Percentiles rank a stretch among this genome's conserved stretches.
phyloP scores from a whole-genome alignment of 257 asterid species.

The Thymus quinquecostatus region DNA sequence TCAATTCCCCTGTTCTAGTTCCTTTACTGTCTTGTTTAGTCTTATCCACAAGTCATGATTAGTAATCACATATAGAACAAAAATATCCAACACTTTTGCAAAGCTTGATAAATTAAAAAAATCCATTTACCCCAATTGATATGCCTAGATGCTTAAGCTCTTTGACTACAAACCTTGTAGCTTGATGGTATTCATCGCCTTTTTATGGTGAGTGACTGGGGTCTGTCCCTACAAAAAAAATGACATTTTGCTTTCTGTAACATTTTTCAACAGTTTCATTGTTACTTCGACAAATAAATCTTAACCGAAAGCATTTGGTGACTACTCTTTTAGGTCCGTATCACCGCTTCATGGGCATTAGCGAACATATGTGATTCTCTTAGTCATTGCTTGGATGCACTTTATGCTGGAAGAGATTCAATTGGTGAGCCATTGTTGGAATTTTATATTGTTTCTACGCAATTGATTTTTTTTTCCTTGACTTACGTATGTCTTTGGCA shows the following conservation, averaged over 20 bases:
- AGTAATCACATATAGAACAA: slow-evolving; percentile 3
- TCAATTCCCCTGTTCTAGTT: slow-evolving; percentile 12
- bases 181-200: background rate
- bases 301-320: slow-evolving; percentile 24
- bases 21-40: slow-evolving; percentile 5
- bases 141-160: background rate
- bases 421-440: slow-evolving; percentile 40
- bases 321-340: slow-evolving; percentile 76
- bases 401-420: slow-evolving; percentile 49
- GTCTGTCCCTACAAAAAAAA: background rate
- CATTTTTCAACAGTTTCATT: background rate
- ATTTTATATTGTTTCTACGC: slow-evolving; percentile 33
- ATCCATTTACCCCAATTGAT: background rate
- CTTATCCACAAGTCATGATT: background rate
- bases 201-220: background rate
- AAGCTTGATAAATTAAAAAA: background rate
- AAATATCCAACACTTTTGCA: background rate
- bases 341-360: slow-evolving; percentile 95
- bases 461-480: slow-evolving; percentile 31
- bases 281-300: background rate
- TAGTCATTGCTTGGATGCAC: slow-evolving; percentile 58
- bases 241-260: background rate
- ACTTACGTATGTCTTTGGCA: slow-evolving; percentile 41
- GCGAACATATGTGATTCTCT: slow-evolving; percentile 92
- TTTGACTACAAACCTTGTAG: background rate